Evolutionary conservation across 495 filamentous ascomycete species (phyloP), one percentile per base, ranked within the genome.

Genomic region (Penicillium robsamsonii): DNA sequence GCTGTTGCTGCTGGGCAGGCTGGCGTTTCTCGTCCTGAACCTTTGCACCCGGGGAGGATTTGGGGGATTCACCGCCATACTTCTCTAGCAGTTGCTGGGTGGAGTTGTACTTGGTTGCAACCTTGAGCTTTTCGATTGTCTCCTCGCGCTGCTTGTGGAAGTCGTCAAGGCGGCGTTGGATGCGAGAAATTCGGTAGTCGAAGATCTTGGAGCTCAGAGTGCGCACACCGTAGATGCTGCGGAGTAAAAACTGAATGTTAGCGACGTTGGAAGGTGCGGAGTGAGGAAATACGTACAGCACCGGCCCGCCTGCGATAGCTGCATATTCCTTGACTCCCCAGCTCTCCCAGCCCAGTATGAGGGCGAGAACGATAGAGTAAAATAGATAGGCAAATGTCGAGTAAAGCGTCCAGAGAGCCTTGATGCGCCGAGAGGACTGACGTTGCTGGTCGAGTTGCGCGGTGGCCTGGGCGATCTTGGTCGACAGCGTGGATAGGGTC

Each of bases 31-130:
- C 61, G 45, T 50, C 43, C 33, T 38, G 63, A 47, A 60, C 55
- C 56, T 79, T 77, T 33, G 69, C 61, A 55, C 74, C 61, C 52
- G 75, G 60, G 0, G 59, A 65, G 56, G 84, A 69, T 65, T 75
- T 73, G 0, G 76, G 78, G 17, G 81, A 76, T 37, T 80, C 75
- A 29, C 83, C 89, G 37, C 90, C 92, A 68, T 98, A 98, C 66
- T 96, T 98, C 65, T 97, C 89, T 3, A 98, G 82, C 48, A 98
- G 73, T 63, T 96, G 84, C 66, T 95, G 88, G 15, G 94, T 98
- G 7, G 92, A 91, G 71, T 96, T 88, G 74, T 95, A 98, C 67
- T 89, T 96, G 33, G 94, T 98, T 18, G 92, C 92, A 29, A 84
- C 82, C 72, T 97, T 98, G 46, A 98, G 84, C 72, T 91, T 92